phyloP scores from a whole-genome alignment of 345 rosid species.

The Anacardium occidentale region DNA sequence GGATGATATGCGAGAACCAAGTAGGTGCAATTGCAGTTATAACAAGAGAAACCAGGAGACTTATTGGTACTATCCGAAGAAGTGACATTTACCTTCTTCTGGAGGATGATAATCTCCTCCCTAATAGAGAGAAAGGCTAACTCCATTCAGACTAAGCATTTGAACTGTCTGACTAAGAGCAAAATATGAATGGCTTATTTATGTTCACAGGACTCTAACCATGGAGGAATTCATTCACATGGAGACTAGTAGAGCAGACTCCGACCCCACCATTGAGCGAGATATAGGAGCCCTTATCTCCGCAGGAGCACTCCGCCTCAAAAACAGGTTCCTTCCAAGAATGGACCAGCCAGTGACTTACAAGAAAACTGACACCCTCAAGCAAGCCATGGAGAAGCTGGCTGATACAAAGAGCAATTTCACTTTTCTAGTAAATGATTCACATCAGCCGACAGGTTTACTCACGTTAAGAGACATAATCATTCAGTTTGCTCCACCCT shows the following conservation, averaged over 20 bases:
- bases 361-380: conserved; percentile 35
- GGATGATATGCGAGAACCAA: conserved; percentile 25
- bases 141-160: too few species aligned
- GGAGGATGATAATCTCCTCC: conserved; percentile 25
- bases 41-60: conserved; percentile 18
- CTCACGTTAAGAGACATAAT: conserved; percentile 34
- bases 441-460: conserved; percentile 14
- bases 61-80: conserved; percentile 30
- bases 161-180: too few species aligned
- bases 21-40: conserved; percentile 26
- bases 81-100: conserved; percentile 36
- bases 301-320: conserved; percentile 30
- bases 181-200: neutral
- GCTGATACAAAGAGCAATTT: conserved; percentile 28
- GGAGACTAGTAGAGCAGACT: conserved; percentile 13
- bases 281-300: conserved; percentile 29
- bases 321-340: conserved; percentile 31
- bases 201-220: conserved; percentile 23
- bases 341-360: conserved; percentile 37
- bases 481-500: conserved; percentile 42
- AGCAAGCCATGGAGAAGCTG: conserved; percentile 41
- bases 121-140: conserved; percentile 20
- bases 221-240: conserved; percentile 31
- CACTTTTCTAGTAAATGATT: conserved; percentile 31
- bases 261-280: conserved; percentile 22